Base-by-base conservation (phyloP, 2,329 filamentous ascomycete genomes). In the Aspergillus glaucus region DNA sequence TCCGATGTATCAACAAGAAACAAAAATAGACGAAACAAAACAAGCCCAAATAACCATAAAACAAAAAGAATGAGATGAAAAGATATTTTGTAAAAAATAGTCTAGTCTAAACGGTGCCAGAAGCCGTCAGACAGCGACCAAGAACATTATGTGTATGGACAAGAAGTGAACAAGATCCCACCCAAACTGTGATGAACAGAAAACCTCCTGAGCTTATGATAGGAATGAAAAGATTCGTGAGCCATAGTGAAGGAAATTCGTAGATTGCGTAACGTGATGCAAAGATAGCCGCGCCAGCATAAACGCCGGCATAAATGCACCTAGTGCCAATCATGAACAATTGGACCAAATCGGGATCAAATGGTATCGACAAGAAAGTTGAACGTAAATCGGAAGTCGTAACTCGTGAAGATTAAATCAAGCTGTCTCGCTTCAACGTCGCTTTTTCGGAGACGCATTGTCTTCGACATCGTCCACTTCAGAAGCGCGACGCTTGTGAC, bases 401-500 rank as follows among this genome's bases (percentile, higher is more conserved):
- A 17, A 37, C 6, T 17, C 34, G 8, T 30, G 26, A 30, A 19
- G n/a, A 37, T 10, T 8, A 37, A 5, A 37, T 19, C 10, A 17
- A 17, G n/a, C 6, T 17, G 34, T 15, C n/a, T 15, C n/a, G 10
- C 26, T 30, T 12, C 21, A 40, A 15, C 39, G 21, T 15, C 17
- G 34, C 30, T 47, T 51, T 43, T 54, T 50, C 21, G 44, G 43
- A 8, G 47, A 42, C 26, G 47, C 40, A 6, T 28, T 39, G n/a
- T 46, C 43, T 9, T 52, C 52, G 6, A 43, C 19, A 9, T 46
- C 37, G n/a, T 51, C 52, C 12, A 43, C 24, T 19, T 48, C 50
- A 21, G 48, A 45, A 30, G 36, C 30, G 14, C 42, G 32, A 36
- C 52, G 52, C 40, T 54, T 54, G 21, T 44, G 50, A 22, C 45